Base-by-base conservation (phyloP, 1,284 basidiomycete genomes). In the Anthracocystis setariae region DNA sequence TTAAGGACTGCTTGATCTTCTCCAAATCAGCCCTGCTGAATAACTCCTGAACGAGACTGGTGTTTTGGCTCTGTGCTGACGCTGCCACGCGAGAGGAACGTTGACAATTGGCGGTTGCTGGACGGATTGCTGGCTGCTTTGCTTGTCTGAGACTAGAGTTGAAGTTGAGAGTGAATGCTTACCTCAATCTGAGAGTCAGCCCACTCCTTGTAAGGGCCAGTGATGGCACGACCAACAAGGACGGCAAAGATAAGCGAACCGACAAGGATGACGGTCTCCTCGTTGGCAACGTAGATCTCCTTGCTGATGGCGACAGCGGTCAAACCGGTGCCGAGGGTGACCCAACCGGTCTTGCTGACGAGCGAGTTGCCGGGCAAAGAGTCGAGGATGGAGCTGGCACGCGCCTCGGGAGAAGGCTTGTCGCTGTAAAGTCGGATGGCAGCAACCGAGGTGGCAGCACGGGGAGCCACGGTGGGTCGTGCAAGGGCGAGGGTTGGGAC, bases 231-330 rank as follows among this genome's bases (percentile, higher is more conserved):
- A 80, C 89, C 93, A 79, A 98, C 88, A 84, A 91, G 91, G 27
- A 89, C 88, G 45, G 84, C 80, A 76, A 95, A 89, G 83, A 98
- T 89, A 81, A 96, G 90, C 76, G 92, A 87, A 79, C 92, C 93
- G 49, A 92, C 94, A 53, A 90, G 72, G 64, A 85, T 84, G 42
- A 84, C 83, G 10, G 81, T 79, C 73, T 83, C 81, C 85, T 97
- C 94, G 85, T 97, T 97, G 82, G 95, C 89, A 64, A 98, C 95
- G 84, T 97, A 98, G 59, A 98, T 89, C 86, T 98, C 95, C 84
- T 94, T 92, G 38, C 93, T 96, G 86, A 98, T 94, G 82, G 94
- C 94, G 20, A 93, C 89, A 25, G 94, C 95, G 65, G 91, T 86
- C 66, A 93, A 87, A 83, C 93, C 94, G 38, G 93, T 92, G 80